Evolutionary conservation across 1,284 basidiomycete genomes (phyloP).

Genomic region (Puccinia sorghi): DNA sequence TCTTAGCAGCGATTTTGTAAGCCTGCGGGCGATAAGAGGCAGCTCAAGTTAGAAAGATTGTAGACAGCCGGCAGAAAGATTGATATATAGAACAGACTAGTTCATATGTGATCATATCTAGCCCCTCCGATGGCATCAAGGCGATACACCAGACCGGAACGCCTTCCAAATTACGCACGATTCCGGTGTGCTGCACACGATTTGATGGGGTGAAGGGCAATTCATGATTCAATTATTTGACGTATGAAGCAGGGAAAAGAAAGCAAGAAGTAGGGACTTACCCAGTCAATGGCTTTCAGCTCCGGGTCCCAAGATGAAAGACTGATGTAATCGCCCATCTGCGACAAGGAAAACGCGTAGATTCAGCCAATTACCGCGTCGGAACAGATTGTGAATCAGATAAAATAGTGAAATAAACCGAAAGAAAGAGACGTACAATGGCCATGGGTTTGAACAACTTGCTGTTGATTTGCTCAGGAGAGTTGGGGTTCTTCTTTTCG

Average conservation of each 20-base stretch:
- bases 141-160: slow-evolving; percentile 31
- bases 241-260: too few species aligned
- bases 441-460: slow-evolving; percentile 38
- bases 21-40: background rate
- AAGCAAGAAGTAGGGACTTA: background rate
- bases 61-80: background rate
- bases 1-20: background rate
- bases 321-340: slow-evolving; percentile 44
- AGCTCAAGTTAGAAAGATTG: background rate
- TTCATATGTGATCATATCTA: background rate
- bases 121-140: slow-evolving; percentile 18
- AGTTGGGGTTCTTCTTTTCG: slow-evolving; percentile 19
- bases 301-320: slow-evolving; percentile 14
- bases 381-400: background rate
- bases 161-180: slow-evolving; percentile 1
- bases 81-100: background rate
- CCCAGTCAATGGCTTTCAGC: slow-evolving; percentile 28
- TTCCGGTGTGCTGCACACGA: slow-evolving; percentile 4
- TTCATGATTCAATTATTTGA: too few species aligned
- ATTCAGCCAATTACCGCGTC: background rate
- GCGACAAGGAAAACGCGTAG: background rate
- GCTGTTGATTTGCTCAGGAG: slow-evolving; percentile 6
- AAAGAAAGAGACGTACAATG: slow-evolving; percentile 18
- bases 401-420: background rate
- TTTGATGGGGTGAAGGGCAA: too few species aligned